Percentiles rank a stretch among this genome's conserved stretches.
These are phyloP conservation scores for Myxozyma nipponensis DNA, from an alignment of 805 yeast genomes.

Conservation along the genomic window DNA sequence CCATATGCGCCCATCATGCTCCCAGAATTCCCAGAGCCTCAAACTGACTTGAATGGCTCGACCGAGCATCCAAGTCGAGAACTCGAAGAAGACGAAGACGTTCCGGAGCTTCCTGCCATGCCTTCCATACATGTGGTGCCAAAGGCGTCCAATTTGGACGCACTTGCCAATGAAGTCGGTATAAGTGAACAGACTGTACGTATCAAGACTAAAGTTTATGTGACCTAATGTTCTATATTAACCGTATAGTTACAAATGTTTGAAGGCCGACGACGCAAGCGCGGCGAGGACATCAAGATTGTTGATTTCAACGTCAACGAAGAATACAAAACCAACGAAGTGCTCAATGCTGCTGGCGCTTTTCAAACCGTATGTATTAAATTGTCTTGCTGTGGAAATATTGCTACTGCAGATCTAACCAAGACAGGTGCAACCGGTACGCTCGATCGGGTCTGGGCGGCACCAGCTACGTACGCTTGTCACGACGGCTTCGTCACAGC, in stretches of 20 bases:
- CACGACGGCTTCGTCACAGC: constrained; percentile 35
- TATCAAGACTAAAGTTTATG: too few relatives aligned
- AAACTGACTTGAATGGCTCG: background rate
- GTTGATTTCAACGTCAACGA: constrained; percentile 41
- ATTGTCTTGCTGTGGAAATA: background rate
- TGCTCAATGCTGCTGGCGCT: constrained; percentile 36
- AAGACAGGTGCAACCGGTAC: constrained; percentile 31
- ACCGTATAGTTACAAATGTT: constrained; percentile 13
- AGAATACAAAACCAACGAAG: constrained; percentile 40
- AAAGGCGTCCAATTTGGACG: background rate
- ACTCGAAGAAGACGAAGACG: background rate
- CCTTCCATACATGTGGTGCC: background rate
- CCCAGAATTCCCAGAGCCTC: background rate
- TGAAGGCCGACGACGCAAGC: constrained; percentile 20
- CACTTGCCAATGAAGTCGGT: constrained; percentile 13
- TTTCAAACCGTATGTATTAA: constrained; percentile 31
- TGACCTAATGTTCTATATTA: background rate
- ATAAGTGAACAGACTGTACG: constrained; percentile 12
- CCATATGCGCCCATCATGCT: constrained; percentile 3
- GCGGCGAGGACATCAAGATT: constrained; percentile 28
- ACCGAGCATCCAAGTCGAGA: background rate
- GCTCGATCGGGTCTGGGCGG: constrained; percentile 35
- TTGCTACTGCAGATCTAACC: background rate
- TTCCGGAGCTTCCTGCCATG: constrained; percentile 2
- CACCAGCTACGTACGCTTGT: constrained; percentile 36